These are phyloP conservation scores for Pseudocercospora macadamiae DNA, from an alignment of 2,329 filamentous ascomycete genomes.

Conservation along the genomic window DNA sequence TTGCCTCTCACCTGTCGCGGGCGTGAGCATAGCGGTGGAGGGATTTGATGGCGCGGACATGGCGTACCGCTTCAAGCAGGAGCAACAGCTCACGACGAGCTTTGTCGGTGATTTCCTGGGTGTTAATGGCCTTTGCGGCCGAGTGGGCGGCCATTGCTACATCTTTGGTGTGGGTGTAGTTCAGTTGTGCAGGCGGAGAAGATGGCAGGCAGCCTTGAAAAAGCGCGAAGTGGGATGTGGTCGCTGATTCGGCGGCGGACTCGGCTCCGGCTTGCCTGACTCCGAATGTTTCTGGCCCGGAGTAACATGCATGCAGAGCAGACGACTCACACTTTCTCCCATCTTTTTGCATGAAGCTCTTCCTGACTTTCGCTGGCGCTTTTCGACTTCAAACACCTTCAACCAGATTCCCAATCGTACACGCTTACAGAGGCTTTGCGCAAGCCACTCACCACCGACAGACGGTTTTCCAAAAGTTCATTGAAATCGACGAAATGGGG, in stretches of 20 bases:
- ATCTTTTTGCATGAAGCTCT: conserved; percentile 24
- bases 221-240: not conserved
- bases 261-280: not conserved
- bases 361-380: conserved; percentile 15
- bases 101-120: conserved; percentile 75
- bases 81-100: conserved; percentile 86
- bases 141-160: conserved; percentile 43
- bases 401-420: not conserved
- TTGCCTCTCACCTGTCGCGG: conserved; percentile 82
- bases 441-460: not conserved
- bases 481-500: conserved; percentile 45
- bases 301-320: not conserved
- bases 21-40: conserved; percentile 20
- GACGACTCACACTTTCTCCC: not conserved
- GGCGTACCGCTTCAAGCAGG: conserved; percentile 91
- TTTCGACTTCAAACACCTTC: conserved; percentile 1
- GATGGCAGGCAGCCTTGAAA: conserved; percentile 1
- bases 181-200: not conserved
- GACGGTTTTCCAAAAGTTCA: conserved; percentile 11
- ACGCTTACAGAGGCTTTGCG: not conserved
- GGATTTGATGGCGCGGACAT: not conserved
- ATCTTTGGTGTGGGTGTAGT: conserved; percentile 22
- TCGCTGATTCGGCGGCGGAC: not conserved
- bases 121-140: conserved; percentile 70
- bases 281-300: conserved; percentile 7